Conservation (phyloP, 169 alveolate species). For the Plasmodium vivax region DNA sequence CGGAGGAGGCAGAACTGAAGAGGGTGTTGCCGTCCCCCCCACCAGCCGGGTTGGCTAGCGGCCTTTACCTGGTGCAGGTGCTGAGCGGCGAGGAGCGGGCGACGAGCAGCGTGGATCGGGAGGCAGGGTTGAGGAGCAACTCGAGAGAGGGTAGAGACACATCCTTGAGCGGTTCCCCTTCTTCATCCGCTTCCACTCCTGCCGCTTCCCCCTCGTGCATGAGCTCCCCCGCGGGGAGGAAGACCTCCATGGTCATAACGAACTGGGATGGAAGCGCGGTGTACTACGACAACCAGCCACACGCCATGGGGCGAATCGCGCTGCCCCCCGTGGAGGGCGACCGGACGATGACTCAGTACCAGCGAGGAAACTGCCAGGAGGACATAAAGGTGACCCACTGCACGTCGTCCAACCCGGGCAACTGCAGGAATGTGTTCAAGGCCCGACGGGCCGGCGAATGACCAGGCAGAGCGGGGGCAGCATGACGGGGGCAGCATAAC, state of each 20-base stretch:
- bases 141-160: not conserved
- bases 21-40: not conserved
- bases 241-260: not conserved
- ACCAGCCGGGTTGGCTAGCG: not conserved
- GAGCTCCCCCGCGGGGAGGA: not conserved
- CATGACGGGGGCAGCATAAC: no score
- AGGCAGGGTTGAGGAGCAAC: not conserved
- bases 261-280: not conserved
- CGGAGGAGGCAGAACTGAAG: not conserved
- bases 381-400: not conserved
- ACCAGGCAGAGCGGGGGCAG: not conserved
- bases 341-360: not conserved
- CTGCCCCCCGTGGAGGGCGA: not conserved
- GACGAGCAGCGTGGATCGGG: not conserved
- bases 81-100: not conserved
- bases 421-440: constrained; percentile 14
- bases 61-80: not conserved
- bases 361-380: not conserved
- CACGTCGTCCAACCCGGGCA: not conserved
- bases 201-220: not conserved
- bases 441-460: not conserved
- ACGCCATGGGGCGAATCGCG: not conserved
- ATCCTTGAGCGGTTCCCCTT: not conserved
- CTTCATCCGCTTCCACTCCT: not conserved
- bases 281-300: not conserved